Conservation (phyloP, 2,329 filamentous ascomycete species). For the Pestalotiopsis sp. region DNA sequence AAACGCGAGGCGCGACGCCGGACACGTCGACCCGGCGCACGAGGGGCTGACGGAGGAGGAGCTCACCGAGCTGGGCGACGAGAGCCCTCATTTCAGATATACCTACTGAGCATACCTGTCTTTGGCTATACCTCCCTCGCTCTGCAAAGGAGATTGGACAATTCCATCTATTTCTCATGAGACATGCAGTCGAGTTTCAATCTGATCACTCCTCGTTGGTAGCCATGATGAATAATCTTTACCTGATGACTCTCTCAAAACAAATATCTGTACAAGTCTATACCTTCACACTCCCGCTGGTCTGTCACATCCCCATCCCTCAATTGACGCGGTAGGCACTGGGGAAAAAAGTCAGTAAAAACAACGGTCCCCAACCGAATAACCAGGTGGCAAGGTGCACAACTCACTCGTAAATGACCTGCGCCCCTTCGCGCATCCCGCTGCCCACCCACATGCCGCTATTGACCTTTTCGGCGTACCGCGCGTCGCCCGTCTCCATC, state of each 20-base stretch:
- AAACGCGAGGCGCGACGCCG: conserved; percentile 48
- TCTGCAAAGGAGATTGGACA: not conserved
- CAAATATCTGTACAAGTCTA: too few species aligned
- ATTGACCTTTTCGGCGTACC: conserved; percentile 16
- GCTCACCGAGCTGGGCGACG: conserved; percentile 53
- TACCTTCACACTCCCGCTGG: too few species aligned
- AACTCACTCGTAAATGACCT: conserved; percentile 22
- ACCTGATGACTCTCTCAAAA: too few species aligned
- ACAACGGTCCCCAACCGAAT: not conserved
- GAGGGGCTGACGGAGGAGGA: conserved; percentile 47
- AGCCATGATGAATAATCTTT: too few species aligned
- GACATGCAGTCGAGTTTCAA: too few species aligned
- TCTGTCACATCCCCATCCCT: not conserved
- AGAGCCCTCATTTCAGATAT: conserved; percentile 52
- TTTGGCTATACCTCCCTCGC: not conserved
- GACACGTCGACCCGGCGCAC: conserved; percentile 40
- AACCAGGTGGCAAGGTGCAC: not conserved
- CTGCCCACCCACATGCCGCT: conserved; percentile 19
- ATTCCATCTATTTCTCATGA: not conserved
- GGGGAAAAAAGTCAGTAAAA: not conserved
- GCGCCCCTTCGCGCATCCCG: conserved; percentile 18
- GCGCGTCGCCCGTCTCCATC: conserved; percentile 18
- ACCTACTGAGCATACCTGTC: conserved; percentile 33
- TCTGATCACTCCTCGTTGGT: too few species aligned
- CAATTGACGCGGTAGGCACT: conserved; percentile 10